These are phyloP conservation scores for Suillus hirtellus DNA, from an alignment of 768 basidiomycete species.

Conservation along the genomic window DNA sequence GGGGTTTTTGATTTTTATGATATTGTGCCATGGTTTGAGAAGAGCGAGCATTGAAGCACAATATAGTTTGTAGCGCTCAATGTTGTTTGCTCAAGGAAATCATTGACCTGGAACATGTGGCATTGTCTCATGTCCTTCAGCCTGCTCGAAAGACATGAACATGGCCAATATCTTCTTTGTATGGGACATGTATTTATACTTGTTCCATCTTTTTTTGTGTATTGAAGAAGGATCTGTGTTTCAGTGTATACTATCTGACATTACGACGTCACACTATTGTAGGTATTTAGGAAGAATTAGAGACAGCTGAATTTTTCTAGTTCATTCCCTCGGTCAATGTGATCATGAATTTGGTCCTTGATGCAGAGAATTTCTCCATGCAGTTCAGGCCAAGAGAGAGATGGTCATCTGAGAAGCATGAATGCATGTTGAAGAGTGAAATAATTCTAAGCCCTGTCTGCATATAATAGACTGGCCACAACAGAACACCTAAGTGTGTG, in stretches of 20 bases:
- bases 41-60: conserved; percentile 36
- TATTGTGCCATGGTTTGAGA: conserved; percentile 35
- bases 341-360: background rate
- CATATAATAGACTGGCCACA: no score
- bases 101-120: conserved; percentile 19
- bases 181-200: background rate
- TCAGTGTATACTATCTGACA: background rate
- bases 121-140: conserved; percentile 32
- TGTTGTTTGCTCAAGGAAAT: conserved; percentile 32
- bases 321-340: background rate
- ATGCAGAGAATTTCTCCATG: background rate
- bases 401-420: background rate
- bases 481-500: no score
- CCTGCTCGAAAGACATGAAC: conserved; percentile 24
- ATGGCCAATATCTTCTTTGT: background rate
- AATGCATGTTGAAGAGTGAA: no score
- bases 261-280: no score
- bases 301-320: background rate
- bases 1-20: background rate
- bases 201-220: no score
- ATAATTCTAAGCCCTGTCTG: no score
- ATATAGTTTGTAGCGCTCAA: conserved; percentile 26
- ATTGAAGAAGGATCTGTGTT: background rate
- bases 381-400: background rate
- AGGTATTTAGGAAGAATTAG: conserved; percentile 11